These are phyloP conservation scores for Pseudomassariella vexata DNA, from an alignment of 2,329 filamentous ascomycete genomes.

Conservation along the genomic window DNA sequence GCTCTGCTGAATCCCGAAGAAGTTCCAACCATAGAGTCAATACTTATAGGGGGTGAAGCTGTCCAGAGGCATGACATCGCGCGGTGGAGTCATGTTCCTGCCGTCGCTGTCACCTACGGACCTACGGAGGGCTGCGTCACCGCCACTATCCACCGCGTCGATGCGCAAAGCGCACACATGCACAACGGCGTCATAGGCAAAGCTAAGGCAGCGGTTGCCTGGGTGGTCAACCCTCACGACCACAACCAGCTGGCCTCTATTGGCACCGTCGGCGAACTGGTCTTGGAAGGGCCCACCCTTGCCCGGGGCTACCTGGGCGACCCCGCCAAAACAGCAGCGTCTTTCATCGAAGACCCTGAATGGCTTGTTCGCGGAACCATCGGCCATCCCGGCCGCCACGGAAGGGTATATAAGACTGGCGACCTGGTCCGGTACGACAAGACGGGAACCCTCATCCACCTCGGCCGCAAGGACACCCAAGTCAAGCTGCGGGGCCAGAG, in stretches of 20 bases:
- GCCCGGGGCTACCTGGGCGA: conserved; percentile 24
- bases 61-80: conserved; percentile 15
- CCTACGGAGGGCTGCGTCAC: conserved; percentile 21
- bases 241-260: conserved; percentile 7
- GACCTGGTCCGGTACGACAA: conserved; percentile 17
- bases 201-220: conserved; percentile 6
- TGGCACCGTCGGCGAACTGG: conserved; percentile 7
- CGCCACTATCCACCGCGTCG: too few species aligned
- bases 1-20: conserved; percentile 15
- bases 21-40: conserved; percentile 16
- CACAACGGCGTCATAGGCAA: too few species aligned
- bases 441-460: conserved; percentile 23
- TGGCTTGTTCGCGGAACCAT: conserved; percentile 10
- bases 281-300: conserved; percentile 9
- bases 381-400: conserved; percentile 6
- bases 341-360: conserved; percentile 16
- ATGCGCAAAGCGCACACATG: too few species aligned
- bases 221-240: conserved; percentile 9
- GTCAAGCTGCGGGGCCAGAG: conserved; percentile 33
- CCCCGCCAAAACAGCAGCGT: conserved; percentile 10
- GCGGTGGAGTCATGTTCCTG: conserved; percentile 13
- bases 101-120: conserved; percentile 17
- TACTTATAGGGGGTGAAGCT: conserved; percentile 21
- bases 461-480: conserved; percentile 29
- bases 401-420: conserved; percentile 11